A percentile compares a stretch with the other conserved stretches of the same genome.
Evolutionary conservation across 345 rosid species (phyloP).

Genomic region (Cardamine resedifolia): DNA sequence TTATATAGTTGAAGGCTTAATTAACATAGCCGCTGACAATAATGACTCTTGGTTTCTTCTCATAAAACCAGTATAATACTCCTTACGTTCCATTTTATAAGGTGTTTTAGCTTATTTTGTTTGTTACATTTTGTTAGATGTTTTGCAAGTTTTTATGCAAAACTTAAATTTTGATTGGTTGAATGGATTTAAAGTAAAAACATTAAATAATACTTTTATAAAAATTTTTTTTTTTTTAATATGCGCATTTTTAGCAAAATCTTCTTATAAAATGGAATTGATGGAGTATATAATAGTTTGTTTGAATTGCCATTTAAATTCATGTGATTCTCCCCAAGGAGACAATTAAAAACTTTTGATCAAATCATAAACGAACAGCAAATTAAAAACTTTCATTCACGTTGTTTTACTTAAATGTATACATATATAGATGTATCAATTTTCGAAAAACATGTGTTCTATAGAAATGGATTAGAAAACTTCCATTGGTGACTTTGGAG

Average conservation of each 20-base stretch:
- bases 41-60: slow-evolving; percentile 30
- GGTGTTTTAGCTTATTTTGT: too few relatives aligned
- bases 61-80: background rate
- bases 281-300: too few relatives aligned
- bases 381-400: background rate
- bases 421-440: background rate
- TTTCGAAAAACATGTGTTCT: too few relatives aligned
- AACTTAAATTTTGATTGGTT: too few relatives aligned
- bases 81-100: too few relatives aligned
- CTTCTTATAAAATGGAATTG: too few relatives aligned
- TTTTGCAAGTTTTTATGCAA: too few relatives aligned
- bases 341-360: background rate
- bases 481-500: background rate
- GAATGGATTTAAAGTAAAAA: too few relatives aligned
- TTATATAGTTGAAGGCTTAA: slow-evolving; percentile 3
- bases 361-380: background rate
- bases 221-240: too few relatives aligned
- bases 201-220: too few relatives aligned
- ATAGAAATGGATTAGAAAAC: background rate
- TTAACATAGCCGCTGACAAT: background rate
- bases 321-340: slow-evolving; percentile 13
- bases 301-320: background rate
- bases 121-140: too few relatives aligned
- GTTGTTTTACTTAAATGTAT: background rate
- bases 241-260: too few relatives aligned